Base-by-base conservation (phyloP, 2,329 filamentous ascomycete species). In the Tolypocladium album region DNA sequence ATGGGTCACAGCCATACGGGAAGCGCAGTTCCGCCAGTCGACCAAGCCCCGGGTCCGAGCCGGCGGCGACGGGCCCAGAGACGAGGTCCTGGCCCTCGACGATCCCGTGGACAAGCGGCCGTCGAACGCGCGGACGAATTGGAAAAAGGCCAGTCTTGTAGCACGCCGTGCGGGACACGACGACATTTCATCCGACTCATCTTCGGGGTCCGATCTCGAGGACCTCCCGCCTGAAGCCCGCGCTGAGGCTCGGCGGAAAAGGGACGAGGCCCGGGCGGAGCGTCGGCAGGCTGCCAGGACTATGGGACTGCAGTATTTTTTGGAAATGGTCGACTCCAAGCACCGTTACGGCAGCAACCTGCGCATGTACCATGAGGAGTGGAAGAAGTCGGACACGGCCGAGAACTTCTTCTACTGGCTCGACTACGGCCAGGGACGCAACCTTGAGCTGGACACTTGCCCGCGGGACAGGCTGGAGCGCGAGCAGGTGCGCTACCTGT, bases 351-450 rank as follows among this genome's bases (percentile, higher is more conserved):
- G 92, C 4, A 88, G 86, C 59, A 95, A 94, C 65, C 74, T 96
- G 57, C 81, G 89, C 39, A 82, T 84, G 39, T 97, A 96, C 67
- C 92, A 97, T 68, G 83, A 85, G 61, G 85, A 89, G 64, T 97
- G 92, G 92, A 91, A 91, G 71, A 84, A 82, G 62, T 78, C 84
- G 1, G 79, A 89, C 36, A 93, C 90, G 0, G 83, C 85, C 5
- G 88, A 96, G 70, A 96, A 94, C 69, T 97, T 92, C 79, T 96
- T 96, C 72, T 93, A 92, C 74, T 96, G 92, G 92, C 79, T 96
- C 1, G 92, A 97, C 70, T 80, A 88, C 61, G 92, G 92, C 6
- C 87, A 87, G 56, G 92, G 92, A 0, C 85, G 78, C 65, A 72
- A 82, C 45, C 70, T 94, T 52, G 88, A 93, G 63, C 76, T 93